Evolutionary conservation across 441 rosid species (phyloP).

Genomic region (Mallotus japonicus): DNA sequence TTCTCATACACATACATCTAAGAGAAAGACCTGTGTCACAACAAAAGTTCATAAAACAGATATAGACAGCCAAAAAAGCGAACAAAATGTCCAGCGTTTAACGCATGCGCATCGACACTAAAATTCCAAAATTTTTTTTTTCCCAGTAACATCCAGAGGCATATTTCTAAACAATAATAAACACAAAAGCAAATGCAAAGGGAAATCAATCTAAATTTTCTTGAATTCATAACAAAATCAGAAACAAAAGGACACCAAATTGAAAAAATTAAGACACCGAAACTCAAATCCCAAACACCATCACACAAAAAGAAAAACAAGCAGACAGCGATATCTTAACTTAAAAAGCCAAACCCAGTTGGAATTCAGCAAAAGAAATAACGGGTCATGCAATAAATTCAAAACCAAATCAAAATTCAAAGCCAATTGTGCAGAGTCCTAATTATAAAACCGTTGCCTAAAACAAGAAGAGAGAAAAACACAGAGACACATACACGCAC

Average conservation of each 20-base stretch:
- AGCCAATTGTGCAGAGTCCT: neutral
- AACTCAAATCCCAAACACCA: conserved; percentile 10
- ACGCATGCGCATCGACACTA: conserved; percentile 6
- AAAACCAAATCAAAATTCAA: conserved; percentile 17
- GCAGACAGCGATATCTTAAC: conserved; percentile 14
- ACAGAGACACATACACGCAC: too few relatives aligned
- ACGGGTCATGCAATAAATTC: conserved; percentile 21
- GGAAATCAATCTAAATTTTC: neutral
- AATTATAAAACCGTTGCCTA: neutral
- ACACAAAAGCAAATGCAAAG: conserved; percentile 9
- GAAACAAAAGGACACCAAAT: conserved; percentile 8
- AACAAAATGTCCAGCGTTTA: conserved; percentile 20
- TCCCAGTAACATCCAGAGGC: neutral
- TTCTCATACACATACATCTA: neutral
- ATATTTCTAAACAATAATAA: conserved; percentile 7
- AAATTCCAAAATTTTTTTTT: neutral
- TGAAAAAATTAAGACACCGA: conserved; percentile 18
- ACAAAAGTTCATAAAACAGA: conserved; percentile 11
- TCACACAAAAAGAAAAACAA: conserved; percentile 7
- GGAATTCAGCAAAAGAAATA: conserved; percentile 17
- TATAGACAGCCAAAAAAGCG: conserved; percentile 2
- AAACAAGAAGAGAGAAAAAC: neutral
- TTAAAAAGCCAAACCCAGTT: conserved; percentile 26
- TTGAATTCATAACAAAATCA: conserved; percentile 9
- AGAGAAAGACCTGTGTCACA: too few relatives aligned